phyloP scores from a whole-genome alignment of 2,329 filamentous ascomycete genomes.

The Magnaporthiopsis incrustans region DNA sequence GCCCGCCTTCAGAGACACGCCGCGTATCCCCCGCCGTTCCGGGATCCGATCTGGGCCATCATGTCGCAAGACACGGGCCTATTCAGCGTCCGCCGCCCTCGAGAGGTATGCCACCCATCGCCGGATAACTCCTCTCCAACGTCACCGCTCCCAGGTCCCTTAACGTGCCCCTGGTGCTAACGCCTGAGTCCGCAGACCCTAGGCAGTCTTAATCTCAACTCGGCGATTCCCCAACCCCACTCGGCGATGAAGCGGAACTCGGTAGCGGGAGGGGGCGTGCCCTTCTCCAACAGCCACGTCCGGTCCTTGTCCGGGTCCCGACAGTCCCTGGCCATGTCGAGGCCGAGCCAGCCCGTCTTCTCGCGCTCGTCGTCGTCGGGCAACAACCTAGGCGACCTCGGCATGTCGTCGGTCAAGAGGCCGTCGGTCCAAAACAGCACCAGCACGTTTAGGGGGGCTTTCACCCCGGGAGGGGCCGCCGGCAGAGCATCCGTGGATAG shows the following conservation, averaged over 20 bases:
- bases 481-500: conserved; percentile 39
- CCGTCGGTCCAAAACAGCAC: conserved; percentile 64
- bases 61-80: conserved; percentile 86
- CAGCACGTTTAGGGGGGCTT: conserved; percentile 56
- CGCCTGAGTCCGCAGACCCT: conserved; percentile 55
- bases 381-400: conserved; percentile 64
- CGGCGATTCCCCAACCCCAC: conserved; percentile 78
- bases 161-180: neutral
- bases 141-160: too few species aligned
- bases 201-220: conserved; percentile 74
- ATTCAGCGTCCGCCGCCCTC: conserved; percentile 84
- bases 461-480: conserved; percentile 42
- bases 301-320: conserved; percentile 77
- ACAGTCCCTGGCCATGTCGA: conserved; percentile 75
- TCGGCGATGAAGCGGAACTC: conserved; percentile 94
- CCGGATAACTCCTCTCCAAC: neutral
- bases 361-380: conserved; percentile 79
- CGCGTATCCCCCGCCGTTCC: neutral
- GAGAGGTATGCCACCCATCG: conserved; percentile 57
- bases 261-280: conserved; percentile 55
- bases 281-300: conserved; percentile 62
- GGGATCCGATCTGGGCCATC: conserved; percentile 18
- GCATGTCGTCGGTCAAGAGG: conserved; percentile 76
- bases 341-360: conserved; percentile 82
- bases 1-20: neutral